These are phyloP conservation scores for Solanum sejunctum DNA, from an alignment of 257 asterid genomes.

Conservation along the genomic window DNA sequence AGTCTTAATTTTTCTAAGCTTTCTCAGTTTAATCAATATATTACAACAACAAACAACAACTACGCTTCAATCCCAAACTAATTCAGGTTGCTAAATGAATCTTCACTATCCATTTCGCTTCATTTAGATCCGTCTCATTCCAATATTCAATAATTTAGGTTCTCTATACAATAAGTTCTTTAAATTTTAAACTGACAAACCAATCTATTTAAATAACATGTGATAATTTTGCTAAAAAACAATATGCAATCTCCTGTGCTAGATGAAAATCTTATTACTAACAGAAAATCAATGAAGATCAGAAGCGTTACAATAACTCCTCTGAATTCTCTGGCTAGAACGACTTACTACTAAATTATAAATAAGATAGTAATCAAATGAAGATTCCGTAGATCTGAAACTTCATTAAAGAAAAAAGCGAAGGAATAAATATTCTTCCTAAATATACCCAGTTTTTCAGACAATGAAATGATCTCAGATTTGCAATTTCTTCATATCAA, in stretches of 20 bases:
- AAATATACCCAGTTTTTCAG: background rate
- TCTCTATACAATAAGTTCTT: background rate
- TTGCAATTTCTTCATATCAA: background rate
- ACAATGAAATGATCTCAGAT: background rate
- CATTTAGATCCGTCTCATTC: background rate
- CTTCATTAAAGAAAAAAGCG: background rate
- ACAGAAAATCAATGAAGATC: background rate
- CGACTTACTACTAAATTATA: background rate
- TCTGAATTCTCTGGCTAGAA: background rate
- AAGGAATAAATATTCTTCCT: background rate
- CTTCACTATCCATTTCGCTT: background rate
- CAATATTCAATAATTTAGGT: background rate
- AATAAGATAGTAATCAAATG: background rate
- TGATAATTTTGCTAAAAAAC: background rate
- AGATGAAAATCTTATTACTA: background rate
- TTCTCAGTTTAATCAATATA: background rate
- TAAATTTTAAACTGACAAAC: background rate
- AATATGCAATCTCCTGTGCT: background rate
- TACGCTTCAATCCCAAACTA: background rate
- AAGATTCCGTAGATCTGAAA: background rate
- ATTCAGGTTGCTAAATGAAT: background rate
- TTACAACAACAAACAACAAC: background rate
- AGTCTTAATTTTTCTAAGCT: background rate
- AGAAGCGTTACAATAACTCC: background rate
- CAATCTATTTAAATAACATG: background rate